These are phyloP conservation scores for Calonectria hawksworthii DNA, from an alignment of 2,329 filamentous ascomycete genomes.

Conservation along the genomic window DNA sequence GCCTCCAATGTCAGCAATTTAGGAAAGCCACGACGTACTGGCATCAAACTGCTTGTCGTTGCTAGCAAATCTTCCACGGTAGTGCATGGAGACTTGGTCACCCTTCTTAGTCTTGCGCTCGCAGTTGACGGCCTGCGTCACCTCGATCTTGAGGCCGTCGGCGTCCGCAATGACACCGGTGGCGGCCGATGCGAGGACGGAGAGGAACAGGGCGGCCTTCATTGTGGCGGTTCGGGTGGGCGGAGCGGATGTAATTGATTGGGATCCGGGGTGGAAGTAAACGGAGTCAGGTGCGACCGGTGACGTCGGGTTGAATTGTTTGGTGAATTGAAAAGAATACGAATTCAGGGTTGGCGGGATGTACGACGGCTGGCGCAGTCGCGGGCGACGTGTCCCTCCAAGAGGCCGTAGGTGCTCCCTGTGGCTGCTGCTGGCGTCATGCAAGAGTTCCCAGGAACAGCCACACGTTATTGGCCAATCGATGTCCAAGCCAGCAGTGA, in stretches of 20 bases:
- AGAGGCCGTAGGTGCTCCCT: constrained; percentile 10
- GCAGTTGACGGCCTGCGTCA: constrained; percentile 81
- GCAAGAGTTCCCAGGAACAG: not conserved
- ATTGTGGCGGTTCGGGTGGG: constrained; percentile 54
- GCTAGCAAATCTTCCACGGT: constrained; percentile 82
- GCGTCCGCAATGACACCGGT: constrained; percentile 63
- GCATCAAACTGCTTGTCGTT: constrained; percentile 88
- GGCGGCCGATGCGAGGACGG: constrained; percentile 65
- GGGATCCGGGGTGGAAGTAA: constrained; percentile 20
- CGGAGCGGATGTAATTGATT: constrained; percentile 14
- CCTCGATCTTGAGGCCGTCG: constrained; percentile 80
- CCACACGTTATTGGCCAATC: constrained; percentile 29
- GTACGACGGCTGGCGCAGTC: constrained; percentile 22
- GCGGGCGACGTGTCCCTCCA: constrained; percentile 43
- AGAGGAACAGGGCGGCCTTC: constrained; percentile 64
- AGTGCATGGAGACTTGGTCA: constrained; percentile 89
- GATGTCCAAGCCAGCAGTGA: constrained; percentile 5
- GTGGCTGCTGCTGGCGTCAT: constrained; percentile 20
- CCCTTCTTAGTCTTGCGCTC: constrained; percentile 81
- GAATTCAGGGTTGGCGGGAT: constrained; percentile 34
- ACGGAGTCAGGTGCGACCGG: constrained; percentile 30
- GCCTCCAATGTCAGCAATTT: not conserved
- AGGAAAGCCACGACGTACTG: constrained; percentile 57
- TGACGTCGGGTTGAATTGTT: constrained; percentile 43
- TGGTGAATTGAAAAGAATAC: constrained; percentile 24